These are phyloP conservation scores for Aspergillus fructus DNA, from an alignment of 2,329 filamentous ascomycete species.

Conservation along the genomic window DNA sequence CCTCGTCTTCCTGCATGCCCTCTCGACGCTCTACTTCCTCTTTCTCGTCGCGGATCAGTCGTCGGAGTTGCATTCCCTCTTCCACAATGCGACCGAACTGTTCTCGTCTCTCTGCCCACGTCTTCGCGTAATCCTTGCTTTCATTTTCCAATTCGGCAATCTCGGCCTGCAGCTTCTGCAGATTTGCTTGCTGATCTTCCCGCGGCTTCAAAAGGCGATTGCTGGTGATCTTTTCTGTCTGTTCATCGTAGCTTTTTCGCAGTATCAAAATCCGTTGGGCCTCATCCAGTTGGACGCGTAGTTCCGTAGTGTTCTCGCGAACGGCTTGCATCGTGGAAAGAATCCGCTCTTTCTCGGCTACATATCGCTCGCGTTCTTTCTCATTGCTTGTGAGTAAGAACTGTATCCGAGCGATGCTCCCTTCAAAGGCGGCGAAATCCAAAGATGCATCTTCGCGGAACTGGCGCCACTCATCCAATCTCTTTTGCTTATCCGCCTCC, in stretches of 20 bases:
- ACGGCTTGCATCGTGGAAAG: slow-evolving; percentile 75
- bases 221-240: slow-evolving; percentile 81
- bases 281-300: slow-evolving; percentile 73
- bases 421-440: slow-evolving; percentile 86
- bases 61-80: slow-evolving; percentile 81
- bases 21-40: slow-evolving; percentile 88
- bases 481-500: slow-evolving; percentile 51
- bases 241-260: slow-evolving; percentile 81
- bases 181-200: slow-evolving; percentile 75
- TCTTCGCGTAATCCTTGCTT: slow-evolving; percentile 74
- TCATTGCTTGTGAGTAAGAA: slow-evolving; percentile 81
- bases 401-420: slow-evolving; percentile 81
- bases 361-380: slow-evolving; percentile 80
- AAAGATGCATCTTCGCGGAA: slow-evolving; percentile 81
- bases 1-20: slow-evolving; percentile 68
- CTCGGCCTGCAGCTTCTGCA: slow-evolving; percentile 82
- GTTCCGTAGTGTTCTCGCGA: slow-evolving; percentile 68
- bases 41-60: slow-evolving; percentile 90
- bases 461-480: slow-evolving; percentile 58
- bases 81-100: slow-evolving; percentile 88
- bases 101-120: slow-evolving; percentile 79
- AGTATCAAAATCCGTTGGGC: slow-evolving; percentile 73
- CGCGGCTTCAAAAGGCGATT: slow-evolving; percentile 77
- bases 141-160: slow-evolving; percentile 84
- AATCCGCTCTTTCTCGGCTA: slow-evolving; percentile 75